Conservation (phyloP, 108 stramenopile genomes). For the Skeletonema grethae region DNA sequence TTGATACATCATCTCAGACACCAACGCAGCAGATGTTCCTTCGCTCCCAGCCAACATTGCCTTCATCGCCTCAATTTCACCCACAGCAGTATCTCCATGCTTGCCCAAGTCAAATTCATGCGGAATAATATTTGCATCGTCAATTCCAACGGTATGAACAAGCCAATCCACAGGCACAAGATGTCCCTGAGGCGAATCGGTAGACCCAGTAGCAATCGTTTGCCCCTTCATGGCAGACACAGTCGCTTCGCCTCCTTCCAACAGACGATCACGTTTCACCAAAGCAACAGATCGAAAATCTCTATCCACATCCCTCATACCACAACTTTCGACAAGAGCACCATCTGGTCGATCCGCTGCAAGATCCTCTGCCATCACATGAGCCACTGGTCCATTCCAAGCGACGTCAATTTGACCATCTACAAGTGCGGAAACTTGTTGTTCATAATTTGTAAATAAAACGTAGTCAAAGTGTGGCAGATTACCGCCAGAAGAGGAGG, state of each 20-base stretch:
- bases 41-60: not conserved
- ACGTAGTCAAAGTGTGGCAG: slow-evolving; percentile 31
- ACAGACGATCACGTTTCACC: slow-evolving; percentile 12
- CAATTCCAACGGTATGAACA: not conserved
- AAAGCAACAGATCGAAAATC: slow-evolving; percentile 31
- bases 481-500: too few species aligned
- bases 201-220: slow-evolving; percentile 21
- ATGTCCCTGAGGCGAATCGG: slow-evolving; percentile 44
- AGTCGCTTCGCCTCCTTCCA: not conserved
- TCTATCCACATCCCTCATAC: slow-evolving; percentile 50
- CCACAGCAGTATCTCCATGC: slow-evolving; percentile 47
- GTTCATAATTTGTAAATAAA: slow-evolving; percentile 36
- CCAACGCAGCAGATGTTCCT: slow-evolving; percentile 3
- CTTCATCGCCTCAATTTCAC: slow-evolving; percentile 37
- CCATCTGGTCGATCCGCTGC: slow-evolving; percentile 4
- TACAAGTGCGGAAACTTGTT: slow-evolving; percentile 30
- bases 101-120: slow-evolving; percentile 38
- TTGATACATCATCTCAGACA: slow-evolving; percentile 11
- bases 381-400: slow-evolving; percentile 50
- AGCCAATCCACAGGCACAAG: slow-evolving; percentile 31
- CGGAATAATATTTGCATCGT: slow-evolving; percentile 7
- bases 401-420: slow-evolving; percentile 31
- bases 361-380: slow-evolving; percentile 31
- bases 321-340: slow-evolving; percentile 7
- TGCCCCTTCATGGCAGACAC: slow-evolving; percentile 2